Conservation (phyloP, 768 basidiomycete species). For the Auriscalpium vulgare region DNA sequence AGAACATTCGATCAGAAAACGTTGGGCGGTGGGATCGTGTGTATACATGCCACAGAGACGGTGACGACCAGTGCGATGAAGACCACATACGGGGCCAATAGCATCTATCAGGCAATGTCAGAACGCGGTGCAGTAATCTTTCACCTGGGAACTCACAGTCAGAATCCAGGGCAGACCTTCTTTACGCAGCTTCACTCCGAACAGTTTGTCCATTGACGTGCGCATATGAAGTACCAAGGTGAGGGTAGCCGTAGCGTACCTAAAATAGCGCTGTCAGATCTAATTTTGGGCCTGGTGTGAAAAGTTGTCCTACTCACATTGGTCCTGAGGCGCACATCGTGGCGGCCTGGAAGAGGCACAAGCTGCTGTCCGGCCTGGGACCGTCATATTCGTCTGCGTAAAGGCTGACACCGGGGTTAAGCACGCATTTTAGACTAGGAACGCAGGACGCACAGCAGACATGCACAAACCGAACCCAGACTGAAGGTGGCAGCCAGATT, state of each 20-base stretch:
- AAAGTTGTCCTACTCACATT: not conserved
- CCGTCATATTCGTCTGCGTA: conserved; percentile 7
- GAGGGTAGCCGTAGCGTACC: conserved; percentile 3
- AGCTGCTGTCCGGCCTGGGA: conserved; percentile 1
- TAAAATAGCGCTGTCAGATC: not conserved
- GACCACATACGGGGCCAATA: not conserved
- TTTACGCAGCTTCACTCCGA: not conserved
- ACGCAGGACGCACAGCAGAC: conserved; percentile 2
- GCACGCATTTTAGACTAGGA: too few relatives aligned
- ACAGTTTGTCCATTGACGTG: not conserved
- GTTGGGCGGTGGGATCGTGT: too few relatives aligned
- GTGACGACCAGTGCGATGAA: not conserved
- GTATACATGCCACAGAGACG: too few relatives aligned
- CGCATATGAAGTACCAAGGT: conserved; percentile 2
- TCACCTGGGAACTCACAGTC: not conserved
- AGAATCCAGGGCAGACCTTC: not conserved
- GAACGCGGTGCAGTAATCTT: too few relatives aligned
- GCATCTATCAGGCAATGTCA: not conserved
- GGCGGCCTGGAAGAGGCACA: conserved; percentile 8
- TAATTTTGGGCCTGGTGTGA: not conserved
- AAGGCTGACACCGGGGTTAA: not conserved
- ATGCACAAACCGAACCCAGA: not conserved
- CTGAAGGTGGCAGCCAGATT: conserved; percentile 1
- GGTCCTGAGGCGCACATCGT: not conserved
- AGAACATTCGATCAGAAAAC: too few relatives aligned